These are phyloP conservation scores for Pythium brassicae DNA, from an alignment of 352 stramenopile genomes.

Conservation along the genomic window DNA sequence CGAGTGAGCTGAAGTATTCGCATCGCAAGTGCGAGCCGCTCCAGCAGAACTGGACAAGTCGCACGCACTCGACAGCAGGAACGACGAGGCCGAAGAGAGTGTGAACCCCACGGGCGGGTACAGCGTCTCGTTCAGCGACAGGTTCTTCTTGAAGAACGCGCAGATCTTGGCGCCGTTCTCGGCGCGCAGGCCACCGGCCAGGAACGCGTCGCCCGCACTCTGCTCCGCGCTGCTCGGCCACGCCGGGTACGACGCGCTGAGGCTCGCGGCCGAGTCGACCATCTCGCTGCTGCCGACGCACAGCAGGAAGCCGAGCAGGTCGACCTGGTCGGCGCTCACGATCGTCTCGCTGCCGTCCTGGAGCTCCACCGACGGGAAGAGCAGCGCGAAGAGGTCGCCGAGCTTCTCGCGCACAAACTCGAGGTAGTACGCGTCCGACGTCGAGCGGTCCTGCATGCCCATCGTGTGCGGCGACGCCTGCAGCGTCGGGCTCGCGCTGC, in stretches of 20 bases:
- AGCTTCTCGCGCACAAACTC: slow-evolving; percentile 78
- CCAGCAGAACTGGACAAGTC: not conserved
- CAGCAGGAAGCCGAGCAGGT: slow-evolving; percentile 72
- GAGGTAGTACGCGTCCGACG: slow-evolving; percentile 75
- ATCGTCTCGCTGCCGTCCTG: slow-evolving; percentile 46
- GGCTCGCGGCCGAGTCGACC: slow-evolving; percentile 40
- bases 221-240: slow-evolving; percentile 31
- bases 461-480: slow-evolving; percentile 71
- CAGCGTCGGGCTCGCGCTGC: slow-evolving; percentile 51
- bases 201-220: slow-evolving; percentile 15
- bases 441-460: slow-evolving; percentile 75
- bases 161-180: slow-evolving; percentile 65
- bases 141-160: slow-evolving; percentile 68
- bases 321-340: slow-evolving; percentile 58
- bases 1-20: too few species aligned
- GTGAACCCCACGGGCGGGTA: slow-evolving; percentile 77
- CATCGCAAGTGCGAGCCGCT: not conserved
- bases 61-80: slow-evolving; percentile 12
- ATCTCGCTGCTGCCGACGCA: slow-evolving; percentile 54
- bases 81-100: slow-evolving; percentile 21
- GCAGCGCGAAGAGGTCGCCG: slow-evolving; percentile 62
- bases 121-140: slow-evolving; percentile 75
- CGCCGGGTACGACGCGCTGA: slow-evolving; percentile 63
- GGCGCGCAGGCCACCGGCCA: slow-evolving; percentile 11
- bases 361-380: slow-evolving; percentile 57